These are phyloP conservation scores for Helicocarpus griseus DNA, from an alignment of 2,329 filamentous ascomycete species.

Conservation along the genomic window DNA sequence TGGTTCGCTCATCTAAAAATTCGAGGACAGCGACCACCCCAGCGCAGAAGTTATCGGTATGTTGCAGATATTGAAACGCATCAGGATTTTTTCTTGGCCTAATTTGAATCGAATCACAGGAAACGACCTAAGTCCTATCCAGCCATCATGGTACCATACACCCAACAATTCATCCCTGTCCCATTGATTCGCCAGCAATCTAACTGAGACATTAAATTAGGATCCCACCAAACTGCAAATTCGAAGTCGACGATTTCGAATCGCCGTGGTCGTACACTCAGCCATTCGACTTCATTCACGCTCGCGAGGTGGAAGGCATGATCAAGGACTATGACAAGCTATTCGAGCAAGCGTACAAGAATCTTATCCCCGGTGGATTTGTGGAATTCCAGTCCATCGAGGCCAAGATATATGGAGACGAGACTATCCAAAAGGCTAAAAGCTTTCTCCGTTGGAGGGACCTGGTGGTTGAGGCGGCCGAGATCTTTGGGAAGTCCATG, in stretches of 20 bases:
- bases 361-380: constrained; percentile 42
- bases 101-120: constrained; percentile 2
- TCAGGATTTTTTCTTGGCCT: neutral
- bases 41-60: constrained; percentile 3
- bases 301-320: constrained; percentile 18
- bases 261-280: constrained; percentile 16
- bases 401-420: constrained; percentile 21
- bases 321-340: constrained; percentile 17
- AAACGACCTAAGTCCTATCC: constrained; percentile 14
- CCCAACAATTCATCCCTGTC: neutral
- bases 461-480: neutral
- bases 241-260: constrained; percentile 23
- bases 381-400: constrained; percentile 38
- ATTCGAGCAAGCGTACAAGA: constrained; percentile 28
- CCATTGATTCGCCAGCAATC: neutral
- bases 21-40: neutral
- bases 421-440: constrained; percentile 9
- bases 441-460: neutral
- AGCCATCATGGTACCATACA: constrained; percentile 12
- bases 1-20: neutral
- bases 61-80: neutral
- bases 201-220: constrained; percentile 7
- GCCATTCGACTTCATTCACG: constrained; percentile 22
- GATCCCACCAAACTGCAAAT: constrained; percentile 21
- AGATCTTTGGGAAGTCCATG: constrained; percentile 25